Evolutionary conservation across 2,329 filamentous ascomycete species (phyloP), one percentile per base, ranked within the genome.

Genomic region (Cladosporium sp.): DNA sequence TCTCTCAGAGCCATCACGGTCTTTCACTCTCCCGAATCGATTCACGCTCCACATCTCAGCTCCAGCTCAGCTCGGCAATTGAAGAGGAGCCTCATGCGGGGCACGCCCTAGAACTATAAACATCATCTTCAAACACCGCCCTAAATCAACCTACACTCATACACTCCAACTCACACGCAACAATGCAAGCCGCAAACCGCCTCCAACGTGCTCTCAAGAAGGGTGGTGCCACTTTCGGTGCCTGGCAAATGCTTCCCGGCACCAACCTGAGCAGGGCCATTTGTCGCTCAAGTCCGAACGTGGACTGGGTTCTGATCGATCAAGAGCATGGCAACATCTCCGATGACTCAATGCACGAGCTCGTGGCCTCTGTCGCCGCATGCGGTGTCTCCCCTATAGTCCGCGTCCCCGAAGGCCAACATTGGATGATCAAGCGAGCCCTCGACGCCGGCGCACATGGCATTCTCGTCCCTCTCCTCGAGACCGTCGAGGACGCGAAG

Each of bases 371-470:
- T n/a, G 71, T 74, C 38, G 70, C 70, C 30, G 66, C 68, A 19
- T 70, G 69, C 47, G 70, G 70, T 11, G 68, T 73, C 19, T 70
- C 66, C 32, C 72, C 73, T 4, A 56, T 75, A 11, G 72, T 76
- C 17, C 66, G 60, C 8, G 75, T 83, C 37, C 72, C 77, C 13
- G 77, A 77, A 20, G 80, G 80, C 50, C 78, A 83, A 65, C 71
- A 75, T 42, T 82, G 78, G 79, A 80, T 82, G 78, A 78, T 83
- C 52, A 83, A 83, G 62, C 69, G 80, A 44, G 80, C 80, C 9
- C 71, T 84, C 32, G 80, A 83, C 57, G 68, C 78, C 39, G 80
- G 80, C 32, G 80, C 80, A 7, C 80, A 83, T 60, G 80, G 79
- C 27, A 73, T 83, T 30, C 67, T 82, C 22, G 78, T 80, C 4